Evolutionary conservation across 805 yeast species (phyloP).

Genomic region (Yamadazyma kitorensis): DNA sequence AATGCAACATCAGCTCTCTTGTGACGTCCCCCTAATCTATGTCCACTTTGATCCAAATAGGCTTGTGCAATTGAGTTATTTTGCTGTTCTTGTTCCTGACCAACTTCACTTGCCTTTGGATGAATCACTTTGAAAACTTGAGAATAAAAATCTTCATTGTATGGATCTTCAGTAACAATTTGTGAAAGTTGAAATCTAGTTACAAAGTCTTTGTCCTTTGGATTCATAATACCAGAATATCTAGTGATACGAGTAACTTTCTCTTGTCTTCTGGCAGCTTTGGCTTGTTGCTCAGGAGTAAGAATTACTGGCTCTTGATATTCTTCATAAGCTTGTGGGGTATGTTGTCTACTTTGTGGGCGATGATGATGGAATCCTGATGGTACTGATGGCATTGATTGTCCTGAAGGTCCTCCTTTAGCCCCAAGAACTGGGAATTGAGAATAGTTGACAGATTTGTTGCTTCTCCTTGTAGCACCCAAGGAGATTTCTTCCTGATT

Average conservation of each 20-base stretch:
- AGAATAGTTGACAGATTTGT: slow-evolving; percentile 33
- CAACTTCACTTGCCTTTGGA: slow-evolving; percentile 51
- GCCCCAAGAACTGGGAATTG: slow-evolving; percentile 57
- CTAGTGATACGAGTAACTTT: slow-evolving; percentile 73
- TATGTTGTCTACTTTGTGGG: slow-evolving; percentile 6
- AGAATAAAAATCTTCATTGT: slow-evolving; percentile 92
- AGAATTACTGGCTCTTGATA: slow-evolving; percentile 35
- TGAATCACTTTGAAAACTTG: slow-evolving; percentile 76
- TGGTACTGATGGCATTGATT: slow-evolving; percentile 14
- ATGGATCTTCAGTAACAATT: slow-evolving; percentile 95
- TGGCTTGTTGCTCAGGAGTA: slow-evolving; percentile 71
- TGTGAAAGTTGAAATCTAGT: slow-evolving; percentile 93
- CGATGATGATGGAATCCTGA: slow-evolving; percentile 16
- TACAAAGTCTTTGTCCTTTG: slow-evolving; percentile 93
- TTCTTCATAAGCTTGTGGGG: slow-evolving; percentile 13
- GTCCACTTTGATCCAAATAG: slow-evolving; percentile 87
- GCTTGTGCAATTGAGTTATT: slow-evolving; percentile 88
- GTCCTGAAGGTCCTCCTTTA: slow-evolving; percentile 23
- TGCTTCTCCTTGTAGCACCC: slow-evolving; percentile 5
- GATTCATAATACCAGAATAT: slow-evolving; percentile 93
- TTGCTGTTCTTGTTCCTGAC: slow-evolving; percentile 47
- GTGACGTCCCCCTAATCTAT: slow-evolving; percentile 80
- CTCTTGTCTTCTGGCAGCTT: slow-evolving; percentile 64
- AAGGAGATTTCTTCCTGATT: slow-evolving; percentile 9
- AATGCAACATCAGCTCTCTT: slow-evolving; percentile 86